These are phyloP conservation scores for Pezicula neosporulosa DNA, from an alignment of 2,329 filamentous ascomycete species.

Conservation along the genomic window DNA sequence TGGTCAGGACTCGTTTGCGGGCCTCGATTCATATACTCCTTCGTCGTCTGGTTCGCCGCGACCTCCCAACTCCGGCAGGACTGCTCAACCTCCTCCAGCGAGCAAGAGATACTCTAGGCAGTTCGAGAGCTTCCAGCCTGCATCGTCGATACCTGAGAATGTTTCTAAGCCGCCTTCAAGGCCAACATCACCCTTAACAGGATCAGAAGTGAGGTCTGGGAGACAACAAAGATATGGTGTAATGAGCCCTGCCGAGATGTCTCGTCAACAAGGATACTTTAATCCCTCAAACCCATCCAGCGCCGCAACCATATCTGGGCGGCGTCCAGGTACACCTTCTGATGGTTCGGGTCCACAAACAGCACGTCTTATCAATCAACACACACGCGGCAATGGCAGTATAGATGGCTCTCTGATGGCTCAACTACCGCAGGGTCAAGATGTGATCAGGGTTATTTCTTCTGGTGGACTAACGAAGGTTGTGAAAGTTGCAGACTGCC, in stretches of 20 bases:
- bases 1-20: conserved; percentile 75
- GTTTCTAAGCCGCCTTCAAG: conserved; percentile 57
- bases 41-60: conserved; percentile 64
- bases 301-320: conserved; percentile 48
- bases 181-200: conserved; percentile 61
- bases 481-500: conserved; percentile 88
- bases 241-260: conserved; percentile 52
- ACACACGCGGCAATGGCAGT: conserved; percentile 78
- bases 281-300: conserved; percentile 44
- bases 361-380: conserved; percentile 59
- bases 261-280: conserved; percentile 49
- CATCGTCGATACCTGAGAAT: conserved; percentile 29
- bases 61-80: conserved; percentile 50
- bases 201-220: conserved; percentile 21
- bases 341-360: conserved; percentile 52
- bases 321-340: conserved; percentile 57
- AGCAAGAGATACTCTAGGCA: conserved; percentile 65
- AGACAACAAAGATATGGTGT: conserved; percentile 51
- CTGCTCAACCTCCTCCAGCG: conserved; percentile 39
- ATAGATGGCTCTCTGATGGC: conserved; percentile 85
- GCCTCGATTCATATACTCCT: conserved; percentile 66
- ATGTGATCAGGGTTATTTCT: conserved; percentile 89
- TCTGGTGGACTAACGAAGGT: conserved; percentile 90
- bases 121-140: conserved; percentile 39
- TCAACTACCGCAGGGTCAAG: conserved; percentile 78